A percentile compares a stretch with the other conserved stretches of the same genome.
phyloP scores from a whole-genome alignment of 495 filamentous ascomycete genomes.

The Podospora pseudoanserina region DNA sequence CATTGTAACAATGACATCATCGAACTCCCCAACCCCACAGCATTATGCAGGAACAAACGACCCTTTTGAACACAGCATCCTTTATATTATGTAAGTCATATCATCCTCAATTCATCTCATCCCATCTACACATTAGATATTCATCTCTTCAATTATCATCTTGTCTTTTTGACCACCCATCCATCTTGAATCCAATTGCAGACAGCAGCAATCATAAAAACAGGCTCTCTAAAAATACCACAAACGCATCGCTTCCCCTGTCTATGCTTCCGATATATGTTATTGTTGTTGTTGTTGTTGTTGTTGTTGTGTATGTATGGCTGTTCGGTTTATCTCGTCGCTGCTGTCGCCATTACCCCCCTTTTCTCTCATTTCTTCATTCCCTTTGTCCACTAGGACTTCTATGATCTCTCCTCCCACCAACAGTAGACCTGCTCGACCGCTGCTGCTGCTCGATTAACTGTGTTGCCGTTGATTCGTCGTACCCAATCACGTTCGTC shows the following conservation, averaged over 20 bases:
- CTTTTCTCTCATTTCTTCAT: slow-evolving; percentile 2
- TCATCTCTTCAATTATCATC: neutral
- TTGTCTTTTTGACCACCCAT: neutral
- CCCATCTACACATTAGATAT: neutral
- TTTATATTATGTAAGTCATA: neutral
- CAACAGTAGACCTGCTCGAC: slow-evolving; percentile 10
- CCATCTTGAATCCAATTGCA: neutral
- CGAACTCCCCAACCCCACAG: neutral
- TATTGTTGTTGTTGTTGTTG: no score
- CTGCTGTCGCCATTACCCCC: neutral
- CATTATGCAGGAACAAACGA: neutral
- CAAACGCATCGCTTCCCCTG: neutral
- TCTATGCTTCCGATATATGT: neutral
- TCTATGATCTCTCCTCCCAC: slow-evolving; percentile 28
- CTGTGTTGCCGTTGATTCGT: slow-evolving; percentile 36
- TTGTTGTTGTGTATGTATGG: neutral
- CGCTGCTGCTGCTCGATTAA: slow-evolving; percentile 32
- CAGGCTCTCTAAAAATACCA: neutral
- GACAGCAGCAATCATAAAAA: neutral
- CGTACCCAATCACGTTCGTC: slow-evolving; percentile 45
- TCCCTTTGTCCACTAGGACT: slow-evolving; percentile 30
- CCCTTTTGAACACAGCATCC: neutral
- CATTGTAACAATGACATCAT: slow-evolving; percentile 9
- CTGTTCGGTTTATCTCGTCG: neutral
- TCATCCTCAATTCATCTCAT: neutral